Evolutionary conservation across 1,139 yeast species (phyloP), one percentile per base, ranked within the genome.

Genomic region (Lodderomyces oxycetoniae): DNA sequence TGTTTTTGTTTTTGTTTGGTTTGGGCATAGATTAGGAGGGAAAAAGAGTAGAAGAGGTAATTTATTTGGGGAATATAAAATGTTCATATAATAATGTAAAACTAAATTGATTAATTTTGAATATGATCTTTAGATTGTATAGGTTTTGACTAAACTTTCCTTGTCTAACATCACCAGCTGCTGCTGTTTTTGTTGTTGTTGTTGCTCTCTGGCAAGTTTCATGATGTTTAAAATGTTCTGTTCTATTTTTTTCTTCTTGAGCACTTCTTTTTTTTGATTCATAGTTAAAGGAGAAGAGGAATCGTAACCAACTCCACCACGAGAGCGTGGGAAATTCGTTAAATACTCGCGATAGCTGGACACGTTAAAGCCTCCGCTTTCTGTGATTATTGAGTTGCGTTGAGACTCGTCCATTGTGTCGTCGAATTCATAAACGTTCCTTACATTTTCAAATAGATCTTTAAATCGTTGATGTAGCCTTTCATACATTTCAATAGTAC

Each of bases 401-500:
- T 33, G 38, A 1, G 35, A 41, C 14, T 38, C 42, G 4, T 29
- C 37, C 11, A 7, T 9, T 13, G 16, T 14, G 12, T 40, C 41
- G 10, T 48, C 57, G 28, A 47, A 48, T 31, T 57, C 61, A 33
- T 59, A 60, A 5, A 44, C 38, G 36, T 49, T 55, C 4, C 39
- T 35, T 9, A 49, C 42, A 6, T 48, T 43, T 11, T 47, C 48
- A 33, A 61, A 58, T 28, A 57, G 25, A 9, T 39, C 28, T 16
- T 53, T 55, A 38, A 63, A 58, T 28, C 41, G 41, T 5, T 43
- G 37, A 37, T 48, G 53, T 12, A 57, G 31, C 4, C 33, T 24
- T 15, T 33, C 31, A 33, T 47, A 50, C 16, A 17, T 16, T 1
- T 34, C 36, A 1, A 24, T 47, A 19, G 14, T 19, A 13, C 10